Conservation (phyloP, 73 alveolate species). For the Paramecium pentaurelia region DNA sequence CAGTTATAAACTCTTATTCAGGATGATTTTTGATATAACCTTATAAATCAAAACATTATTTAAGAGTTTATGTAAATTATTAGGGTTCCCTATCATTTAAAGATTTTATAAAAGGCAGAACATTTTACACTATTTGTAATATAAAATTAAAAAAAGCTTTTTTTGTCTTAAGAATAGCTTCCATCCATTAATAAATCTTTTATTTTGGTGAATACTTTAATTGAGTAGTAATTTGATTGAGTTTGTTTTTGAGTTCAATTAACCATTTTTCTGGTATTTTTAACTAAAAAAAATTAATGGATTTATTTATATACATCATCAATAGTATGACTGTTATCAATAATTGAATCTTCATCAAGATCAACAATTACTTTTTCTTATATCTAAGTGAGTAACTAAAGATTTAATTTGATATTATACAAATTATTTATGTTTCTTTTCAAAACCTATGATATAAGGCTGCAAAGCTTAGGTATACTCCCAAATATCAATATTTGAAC, state of each 20-base stretch:
- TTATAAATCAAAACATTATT: not conserved
- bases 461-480: not conserved
- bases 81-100: not conserved
- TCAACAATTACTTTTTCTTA: not conserved
- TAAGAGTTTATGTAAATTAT: not conserved
- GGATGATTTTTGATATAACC: not conserved
- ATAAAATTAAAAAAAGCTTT: slow-evolving; percentile 18
- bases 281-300: not conserved
- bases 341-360: not conserved
- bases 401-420: not conserved
- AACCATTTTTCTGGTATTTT: slow-evolving; percentile 28
- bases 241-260: not conserved
- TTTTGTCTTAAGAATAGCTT: slow-evolving; percentile 31
- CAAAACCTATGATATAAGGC: slow-evolving; percentile 43
- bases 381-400: not conserved
- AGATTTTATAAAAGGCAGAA: not conserved
- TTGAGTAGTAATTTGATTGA: not conserved
- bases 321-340: not conserved
- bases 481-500: slow-evolving; percentile 28
- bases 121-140: not conserved
- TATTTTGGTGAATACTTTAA: slow-evolving; percentile 17
- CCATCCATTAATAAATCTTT: slow-evolving; percentile 47
- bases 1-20: not conserved
- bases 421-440: slow-evolving; percentile 11
- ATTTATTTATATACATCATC: not conserved